Percentiles rank a stretch among this genome's conserved stretches.
Evolutionary conservation across 1,284 basidiomycete genomes (phyloP).

Genomic region (Ganoderma leucocontextum): DNA sequence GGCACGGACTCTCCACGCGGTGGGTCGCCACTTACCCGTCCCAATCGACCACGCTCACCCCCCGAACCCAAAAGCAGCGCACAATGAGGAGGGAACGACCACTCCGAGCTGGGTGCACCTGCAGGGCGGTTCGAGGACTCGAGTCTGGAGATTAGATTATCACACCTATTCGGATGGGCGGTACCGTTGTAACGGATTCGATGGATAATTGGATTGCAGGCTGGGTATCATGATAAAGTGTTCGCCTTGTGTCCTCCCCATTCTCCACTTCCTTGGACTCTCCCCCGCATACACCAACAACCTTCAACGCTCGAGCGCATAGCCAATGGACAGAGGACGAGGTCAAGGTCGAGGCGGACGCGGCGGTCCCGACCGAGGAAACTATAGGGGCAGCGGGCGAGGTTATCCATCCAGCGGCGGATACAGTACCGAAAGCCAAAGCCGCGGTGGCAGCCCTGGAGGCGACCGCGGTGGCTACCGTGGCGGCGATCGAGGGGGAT

Average conservation of each 20-base stretch:
- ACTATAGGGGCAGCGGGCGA: constrained; percentile 39
- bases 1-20: constrained; percentile 5
- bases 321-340: constrained; percentile 33
- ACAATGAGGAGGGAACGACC: background rate
- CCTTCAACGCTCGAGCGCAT: background rate
- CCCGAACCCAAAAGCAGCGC: constrained; percentile 3
- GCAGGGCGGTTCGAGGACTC: background rate
- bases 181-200: background rate
- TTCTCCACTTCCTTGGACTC: background rate
- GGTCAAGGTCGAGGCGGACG: constrained; percentile 37
- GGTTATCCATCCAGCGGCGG: background rate
- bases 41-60: constrained; percentile 1
- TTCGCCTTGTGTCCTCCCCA: constrained; percentile 1
- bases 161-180: background rate
- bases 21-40: background rate
- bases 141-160: background rate
- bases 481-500: constrained; percentile 43
- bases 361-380: constrained; percentile 43
- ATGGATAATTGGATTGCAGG: background rate
- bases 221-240: background rate
- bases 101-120: background rate
- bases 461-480: constrained; percentile 37
- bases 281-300: background rate
- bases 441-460: constrained; percentile 30
- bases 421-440: constrained; percentile 19